Percentiles rank a stretch among this genome's conserved stretches.
phyloP scores from a whole-genome alignment of 768 basidiomycete species.

The Symmetrospora coprosmae region DNA sequence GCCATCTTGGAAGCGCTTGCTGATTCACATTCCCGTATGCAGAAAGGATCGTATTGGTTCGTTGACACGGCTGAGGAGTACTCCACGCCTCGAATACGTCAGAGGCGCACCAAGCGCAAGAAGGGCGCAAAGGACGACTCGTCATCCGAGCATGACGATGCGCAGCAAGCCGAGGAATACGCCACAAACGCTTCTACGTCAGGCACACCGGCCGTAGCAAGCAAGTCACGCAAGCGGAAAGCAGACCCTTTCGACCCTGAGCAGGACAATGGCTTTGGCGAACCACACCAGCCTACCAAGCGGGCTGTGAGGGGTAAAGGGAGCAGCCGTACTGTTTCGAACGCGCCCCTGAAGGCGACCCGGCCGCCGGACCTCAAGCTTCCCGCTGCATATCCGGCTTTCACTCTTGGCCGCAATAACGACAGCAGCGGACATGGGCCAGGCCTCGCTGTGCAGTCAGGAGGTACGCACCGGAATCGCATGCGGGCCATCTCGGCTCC shows the following conservation, averaged over 20 bases:
- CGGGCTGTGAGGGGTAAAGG: too few relatives aligned
- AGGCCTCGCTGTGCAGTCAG: too few relatives aligned
- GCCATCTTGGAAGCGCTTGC: not conserved
- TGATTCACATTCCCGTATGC: not conserved
- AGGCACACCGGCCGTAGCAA: not conserved
- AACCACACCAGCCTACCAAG: not conserved
- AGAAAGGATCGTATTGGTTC: constrained; percentile 23
- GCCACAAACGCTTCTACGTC: not conserved
- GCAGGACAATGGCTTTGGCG: not conserved
- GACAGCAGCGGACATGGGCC: too few relatives aligned
- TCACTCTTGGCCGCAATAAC: too few relatives aligned
- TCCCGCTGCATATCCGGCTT: too few relatives aligned
- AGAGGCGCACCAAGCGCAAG: not conserved
- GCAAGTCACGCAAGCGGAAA: not conserved
- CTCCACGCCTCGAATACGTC: constrained; percentile 9
- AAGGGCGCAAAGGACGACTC: too few relatives aligned
- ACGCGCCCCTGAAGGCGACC: too few relatives aligned
- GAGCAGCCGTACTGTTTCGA: too few relatives aligned
- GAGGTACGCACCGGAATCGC: too few relatives aligned
- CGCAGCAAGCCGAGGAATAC: not conserved
- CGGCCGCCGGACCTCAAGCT: too few relatives aligned
- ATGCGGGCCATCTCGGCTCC: not conserved
- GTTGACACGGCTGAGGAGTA: constrained; percentile 17
- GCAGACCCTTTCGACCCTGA: not conserved
- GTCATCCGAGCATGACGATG: not conserved